These are phyloP conservation scores for Tuber magnatum DNA, from an alignment of 495 filamentous ascomycete species.

Conservation along the genomic window DNA sequence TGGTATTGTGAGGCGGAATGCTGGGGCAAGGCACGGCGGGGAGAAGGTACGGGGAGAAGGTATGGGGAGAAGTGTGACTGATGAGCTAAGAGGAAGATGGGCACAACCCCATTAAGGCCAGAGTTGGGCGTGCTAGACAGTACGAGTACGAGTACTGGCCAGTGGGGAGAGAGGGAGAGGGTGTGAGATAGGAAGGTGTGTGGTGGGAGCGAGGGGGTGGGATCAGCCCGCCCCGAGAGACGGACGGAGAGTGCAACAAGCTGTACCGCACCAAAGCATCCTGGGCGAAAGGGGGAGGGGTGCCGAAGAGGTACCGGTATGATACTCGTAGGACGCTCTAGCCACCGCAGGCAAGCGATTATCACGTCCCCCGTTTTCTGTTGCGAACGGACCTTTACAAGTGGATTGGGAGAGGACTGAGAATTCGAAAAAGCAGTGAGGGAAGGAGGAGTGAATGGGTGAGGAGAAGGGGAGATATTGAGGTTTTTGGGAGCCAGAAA, in stretches of 20 bases:
- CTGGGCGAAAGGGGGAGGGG: slow-evolving; percentile 8
- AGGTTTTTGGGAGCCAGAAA: neutral
- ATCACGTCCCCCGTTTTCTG: slow-evolving; percentile 36
- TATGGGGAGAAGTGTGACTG: neutral
- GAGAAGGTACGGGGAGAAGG: neutral
- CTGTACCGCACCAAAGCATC: slow-evolving; percentile 16
- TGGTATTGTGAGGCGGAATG: neutral
- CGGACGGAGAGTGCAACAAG: slow-evolving; percentile 21
- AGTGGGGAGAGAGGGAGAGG: neutral
- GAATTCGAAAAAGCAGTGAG: neutral
- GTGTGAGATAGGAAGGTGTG: neutral
- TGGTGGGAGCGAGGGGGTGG: slow-evolving; percentile 20
- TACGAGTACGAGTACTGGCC: neutral
- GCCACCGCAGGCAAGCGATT: slow-evolving; percentile 33
- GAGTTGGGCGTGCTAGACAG: neutral
- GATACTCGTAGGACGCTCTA: no score
- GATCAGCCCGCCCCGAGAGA: slow-evolving; percentile 18
- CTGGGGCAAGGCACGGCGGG: neutral
- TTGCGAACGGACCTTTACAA: slow-evolving; percentile 34
- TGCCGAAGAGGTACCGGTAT: no score
- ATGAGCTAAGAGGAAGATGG: neutral
- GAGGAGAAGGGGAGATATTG: neutral
- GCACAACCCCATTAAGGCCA: neutral
- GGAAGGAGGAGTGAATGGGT: slow-evolving; percentile 21
- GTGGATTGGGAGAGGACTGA: slow-evolving; percentile 1